Percentiles rank a stretch among this genome's conserved stretches.
phyloP scores from a whole-genome alignment of 495 filamentous ascomycete species.

The Cairneyella variabilis region DNA sequence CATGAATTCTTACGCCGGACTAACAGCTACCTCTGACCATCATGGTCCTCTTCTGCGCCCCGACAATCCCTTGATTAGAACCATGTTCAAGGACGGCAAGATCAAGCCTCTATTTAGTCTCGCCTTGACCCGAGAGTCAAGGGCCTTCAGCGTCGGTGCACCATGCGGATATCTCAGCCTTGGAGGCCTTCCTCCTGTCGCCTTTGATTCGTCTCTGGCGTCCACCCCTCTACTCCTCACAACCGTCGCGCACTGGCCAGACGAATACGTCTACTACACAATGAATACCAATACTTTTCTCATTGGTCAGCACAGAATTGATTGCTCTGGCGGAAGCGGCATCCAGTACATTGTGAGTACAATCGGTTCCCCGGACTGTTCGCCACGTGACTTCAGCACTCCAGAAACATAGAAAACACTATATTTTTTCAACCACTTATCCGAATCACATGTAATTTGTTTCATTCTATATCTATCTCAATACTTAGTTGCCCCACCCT shows the following conservation, averaged over 20 bases:
- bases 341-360: conserved; percentile 4
- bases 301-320: conserved; percentile 13
- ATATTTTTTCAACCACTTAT: too few species aligned
- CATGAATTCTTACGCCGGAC: conserved; percentile 15
- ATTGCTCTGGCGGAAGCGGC: conserved; percentile 20
- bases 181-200: conserved; percentile 40
- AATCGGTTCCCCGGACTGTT: too few species aligned
- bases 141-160: background rate
- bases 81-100: conserved; percentile 47
- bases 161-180: conserved; percentile 41
- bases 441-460: too few species aligned
- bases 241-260: conserved; percentile 31
- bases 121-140: conserved; percentile 31
- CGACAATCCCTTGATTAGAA: conserved; percentile 53
- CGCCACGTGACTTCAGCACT: too few species aligned
- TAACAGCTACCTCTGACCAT: too few species aligned
- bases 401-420: too few species aligned
- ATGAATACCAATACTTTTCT: conserved; percentile 12
- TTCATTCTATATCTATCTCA: too few species aligned
- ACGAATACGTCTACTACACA: background rate
- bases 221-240: conserved; percentile 32
- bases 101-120: conserved; percentile 50
- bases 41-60: conserved; percentile 16
- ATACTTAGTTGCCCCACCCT: too few species aligned
- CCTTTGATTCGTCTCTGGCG: conserved; percentile 25